A percentile compares a stretch with the other conserved stretches of the same genome.
Conservation (phyloP, 78 protist species). For the Dictyostelium firmibasis region DNA sequence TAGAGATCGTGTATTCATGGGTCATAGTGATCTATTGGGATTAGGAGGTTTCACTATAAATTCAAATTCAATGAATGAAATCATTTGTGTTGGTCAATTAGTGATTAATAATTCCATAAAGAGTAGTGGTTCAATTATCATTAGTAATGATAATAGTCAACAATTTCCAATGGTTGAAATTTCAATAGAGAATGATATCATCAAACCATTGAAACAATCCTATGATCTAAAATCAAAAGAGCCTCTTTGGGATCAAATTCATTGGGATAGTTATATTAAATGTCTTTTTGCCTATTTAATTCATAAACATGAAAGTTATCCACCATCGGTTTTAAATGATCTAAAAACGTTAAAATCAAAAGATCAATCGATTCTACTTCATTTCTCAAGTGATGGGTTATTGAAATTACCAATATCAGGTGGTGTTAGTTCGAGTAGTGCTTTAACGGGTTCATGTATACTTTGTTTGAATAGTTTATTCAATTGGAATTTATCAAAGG, state of each 20-base stretch:
- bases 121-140: neutral
- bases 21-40: conserved; percentile 65
- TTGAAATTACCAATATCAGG: conserved; percentile 28
- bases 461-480: neutral
- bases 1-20: conserved; percentile 77
- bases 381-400: conserved; percentile 17
- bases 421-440: conserved; percentile 74
- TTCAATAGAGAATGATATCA: neutral
- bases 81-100: conserved; percentile 22
- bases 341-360: neutral
- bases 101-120: too few species aligned
- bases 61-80: conserved; percentile 46
- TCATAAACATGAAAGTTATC: neutral
- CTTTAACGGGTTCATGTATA: conserved; percentile 57
- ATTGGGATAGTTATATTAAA: conserved; percentile 52
- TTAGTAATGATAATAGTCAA: neutral
- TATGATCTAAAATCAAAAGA: neutral
- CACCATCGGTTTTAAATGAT: neutral
- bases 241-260: conserved; percentile 16
- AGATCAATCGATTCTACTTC: neutral
- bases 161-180: neutral
- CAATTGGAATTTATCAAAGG: neutral
- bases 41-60: conserved; percentile 71
- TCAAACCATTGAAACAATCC: neutral
- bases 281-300: conserved; percentile 27